Base-by-base conservation (phyloP, 768 basidiomycete genomes). In the Phanerodontia chrysosporium region DNA sequence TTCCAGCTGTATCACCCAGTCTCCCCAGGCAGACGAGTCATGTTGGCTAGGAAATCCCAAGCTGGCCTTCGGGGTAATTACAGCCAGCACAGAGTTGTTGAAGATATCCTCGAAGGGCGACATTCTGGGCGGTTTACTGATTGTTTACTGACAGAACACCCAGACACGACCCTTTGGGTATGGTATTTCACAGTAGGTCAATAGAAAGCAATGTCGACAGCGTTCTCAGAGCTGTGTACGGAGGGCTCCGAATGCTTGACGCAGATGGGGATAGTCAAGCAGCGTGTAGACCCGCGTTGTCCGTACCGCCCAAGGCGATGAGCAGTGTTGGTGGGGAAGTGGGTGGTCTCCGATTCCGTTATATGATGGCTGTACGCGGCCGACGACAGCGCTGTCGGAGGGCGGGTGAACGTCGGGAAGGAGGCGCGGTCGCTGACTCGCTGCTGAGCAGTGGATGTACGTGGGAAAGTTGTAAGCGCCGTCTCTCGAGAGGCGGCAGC, bases 31-130 rank as follows among this genome's bases (percentile, higher is more conserved):
- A 25, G 66, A 64, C n/a, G 51, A 48, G 13, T 65, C 64, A 21
- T 67, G 62, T 51, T 74, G 65, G 7, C 82, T 76, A 0, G 87
- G 87, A 65, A 85, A 84, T 46, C 80, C 78, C 28, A 89, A 66
- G 5, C 85, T 83, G 8, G 84, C 80, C 58, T 85, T 81, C 4
- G 90, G 88, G 0, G 89, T 79, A 21, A 82, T 70, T n/a, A 90
- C 77, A 61, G 83, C 78, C 49, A 91, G 80, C 0, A 78, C 70
- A 51, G 83, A 79, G 0, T 81, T 76, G 25, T 78, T 79, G 62
- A 91, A 89, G 0, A 87, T 68, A 44, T 84, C 78, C 66, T 91
- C 89, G 45, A 88, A 74, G 25, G 81, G 76, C 67, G 80, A 30
- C 60, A 52, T 60, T 22, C n/a, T n/a, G 29, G 18, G 9, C 18